phyloP scores from a whole-genome alignment of 2,329 filamentous ascomycete species.

The Aspergillus costaricaensis region DNA sequence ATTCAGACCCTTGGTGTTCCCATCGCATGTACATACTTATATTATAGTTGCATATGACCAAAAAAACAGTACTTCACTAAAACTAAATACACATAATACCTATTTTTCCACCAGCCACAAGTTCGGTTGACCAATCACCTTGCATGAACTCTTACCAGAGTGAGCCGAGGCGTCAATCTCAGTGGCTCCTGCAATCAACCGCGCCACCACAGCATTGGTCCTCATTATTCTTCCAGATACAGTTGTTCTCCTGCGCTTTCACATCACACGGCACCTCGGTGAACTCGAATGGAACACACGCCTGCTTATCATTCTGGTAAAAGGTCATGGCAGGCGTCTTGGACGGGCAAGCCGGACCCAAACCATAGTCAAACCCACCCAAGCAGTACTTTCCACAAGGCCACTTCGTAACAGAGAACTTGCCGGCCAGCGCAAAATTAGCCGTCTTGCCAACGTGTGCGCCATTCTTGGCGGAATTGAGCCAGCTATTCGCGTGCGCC shows the following conservation, averaged over 20 bases:
- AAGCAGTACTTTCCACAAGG: slow-evolving; percentile 19
- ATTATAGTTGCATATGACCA: too few species aligned
- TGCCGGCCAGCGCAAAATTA: slow-evolving; percentile 3
- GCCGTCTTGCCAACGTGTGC: slow-evolving; percentile 14
- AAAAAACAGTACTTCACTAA: too few species aligned
- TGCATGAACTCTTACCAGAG: too few species aligned
- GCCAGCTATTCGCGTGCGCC: slow-evolving; percentile 11
- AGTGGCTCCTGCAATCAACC: slow-evolving; percentile 7
- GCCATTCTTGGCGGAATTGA: slow-evolving; percentile 14
- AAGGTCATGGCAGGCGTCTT: slow-evolving; percentile 14
- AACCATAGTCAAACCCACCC: slow-evolving; percentile 9
- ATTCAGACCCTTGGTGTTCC: too few species aligned
- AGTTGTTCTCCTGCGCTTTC: slow-evolving; percentile 13
- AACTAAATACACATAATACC: too few species aligned
- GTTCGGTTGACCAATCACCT: too few species aligned
- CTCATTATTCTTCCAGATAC: slow-evolving; percentile 15
- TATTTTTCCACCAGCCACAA: too few species aligned
- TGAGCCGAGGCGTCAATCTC: too few species aligned
- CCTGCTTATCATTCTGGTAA: slow-evolving; percentile 15
- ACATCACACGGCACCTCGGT: slow-evolving; percentile 19
- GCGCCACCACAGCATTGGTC: slow-evolving; percentile 11
- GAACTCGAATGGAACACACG: slow-evolving; percentile 14
- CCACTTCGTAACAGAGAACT: slow-evolving; percentile 16
- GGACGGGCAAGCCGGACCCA: slow-evolving; percentile 15
- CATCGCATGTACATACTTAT: too few species aligned